Conservation (phyloP, 108 stramenopile species). For the Nannochloropsis gaditana region DNA sequence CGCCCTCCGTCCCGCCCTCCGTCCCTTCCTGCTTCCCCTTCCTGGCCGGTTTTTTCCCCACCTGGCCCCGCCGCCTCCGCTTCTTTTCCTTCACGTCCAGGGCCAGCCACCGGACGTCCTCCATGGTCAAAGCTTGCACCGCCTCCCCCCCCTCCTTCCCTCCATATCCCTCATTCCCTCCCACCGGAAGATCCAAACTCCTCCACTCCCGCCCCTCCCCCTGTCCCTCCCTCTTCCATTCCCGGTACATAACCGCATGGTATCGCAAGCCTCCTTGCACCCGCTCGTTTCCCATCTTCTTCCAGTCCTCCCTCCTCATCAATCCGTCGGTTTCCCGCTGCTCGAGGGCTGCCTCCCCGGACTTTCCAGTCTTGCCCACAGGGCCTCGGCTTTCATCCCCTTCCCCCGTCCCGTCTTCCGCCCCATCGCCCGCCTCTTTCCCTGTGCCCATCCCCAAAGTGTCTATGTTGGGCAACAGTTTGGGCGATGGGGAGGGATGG, state of each 20-base stretch:
- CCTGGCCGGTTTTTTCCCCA: neutral
- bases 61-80: neutral
- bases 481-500: neutral
- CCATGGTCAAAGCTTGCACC: neutral
- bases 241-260: neutral
- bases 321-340: neutral
- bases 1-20: neutral
- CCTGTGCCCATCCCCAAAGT: neutral
- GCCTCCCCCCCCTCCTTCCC: neutral
- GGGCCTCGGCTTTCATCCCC: neutral
- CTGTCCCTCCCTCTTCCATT: neutral
- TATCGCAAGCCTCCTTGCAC: neutral
- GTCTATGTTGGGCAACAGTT: neutral
- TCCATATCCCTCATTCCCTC: too few species aligned
- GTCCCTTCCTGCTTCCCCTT: neutral
- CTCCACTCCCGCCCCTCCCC: neutral
- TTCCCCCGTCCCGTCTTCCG: neutral
- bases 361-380: neutral
- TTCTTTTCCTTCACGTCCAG: neutral
- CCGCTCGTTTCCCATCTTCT: neutral
- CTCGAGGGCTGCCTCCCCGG: neutral
- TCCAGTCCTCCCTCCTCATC: constrained; percentile 2
- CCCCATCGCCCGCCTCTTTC: neutral
- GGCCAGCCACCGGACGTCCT: neutral
- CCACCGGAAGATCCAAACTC: neutral